Conservation (phyloP, 495 filamentous ascomycete genomes). For the Pyronema domesticum region DNA sequence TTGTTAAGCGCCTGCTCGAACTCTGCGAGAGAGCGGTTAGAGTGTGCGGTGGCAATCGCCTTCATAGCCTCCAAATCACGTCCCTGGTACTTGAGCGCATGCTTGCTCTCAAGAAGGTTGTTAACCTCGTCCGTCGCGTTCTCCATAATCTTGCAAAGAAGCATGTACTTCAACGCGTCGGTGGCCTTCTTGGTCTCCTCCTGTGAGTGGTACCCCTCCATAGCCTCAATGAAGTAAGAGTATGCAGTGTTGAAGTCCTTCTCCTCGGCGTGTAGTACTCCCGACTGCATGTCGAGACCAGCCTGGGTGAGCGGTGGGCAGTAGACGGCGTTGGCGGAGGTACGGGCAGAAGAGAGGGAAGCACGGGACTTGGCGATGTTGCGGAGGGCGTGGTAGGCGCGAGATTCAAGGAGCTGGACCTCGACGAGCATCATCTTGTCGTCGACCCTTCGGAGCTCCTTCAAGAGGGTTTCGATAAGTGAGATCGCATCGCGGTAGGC, state of each 20-base stretch:
- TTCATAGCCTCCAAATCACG: conserved; percentile 96
- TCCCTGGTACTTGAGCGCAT: conserved; percentile 87
- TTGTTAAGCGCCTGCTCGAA: conserved; percentile 81
- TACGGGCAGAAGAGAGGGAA: conserved; percentile 82
- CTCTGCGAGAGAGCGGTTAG: conserved; percentile 84
- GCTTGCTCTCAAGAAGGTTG: conserved; percentile 77
- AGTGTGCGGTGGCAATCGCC: conserved; percentile 84
- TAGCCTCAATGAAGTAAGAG: conserved; percentile 97
- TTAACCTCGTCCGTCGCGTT: conserved; percentile 93
- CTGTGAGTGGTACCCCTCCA: conserved; percentile 89
- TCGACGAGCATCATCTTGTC: conserved; percentile 98
- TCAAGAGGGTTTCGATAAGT: conserved; percentile 85
- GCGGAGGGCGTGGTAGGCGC: conserved; percentile 91
- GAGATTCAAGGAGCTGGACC: conserved; percentile 90
- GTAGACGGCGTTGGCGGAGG: conserved; percentile 89
- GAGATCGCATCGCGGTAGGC: conserved; percentile 92
- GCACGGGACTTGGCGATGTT: conserved; percentile 94
- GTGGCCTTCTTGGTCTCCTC: conserved; percentile 74
- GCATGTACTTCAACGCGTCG: conserved; percentile 93
- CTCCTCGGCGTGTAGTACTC: conserved; percentile 96
- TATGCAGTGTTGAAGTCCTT: conserved; percentile 96
- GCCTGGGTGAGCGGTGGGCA: conserved; percentile 90
- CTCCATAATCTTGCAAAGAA: conserved; percentile 98
- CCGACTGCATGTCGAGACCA: conserved; percentile 94
- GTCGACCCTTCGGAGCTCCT: conserved; percentile 91